These are phyloP conservation scores for Podaxis pistillaris DNA, from an alignment of 768 basidiomycete species.

Conservation along the genomic window DNA sequence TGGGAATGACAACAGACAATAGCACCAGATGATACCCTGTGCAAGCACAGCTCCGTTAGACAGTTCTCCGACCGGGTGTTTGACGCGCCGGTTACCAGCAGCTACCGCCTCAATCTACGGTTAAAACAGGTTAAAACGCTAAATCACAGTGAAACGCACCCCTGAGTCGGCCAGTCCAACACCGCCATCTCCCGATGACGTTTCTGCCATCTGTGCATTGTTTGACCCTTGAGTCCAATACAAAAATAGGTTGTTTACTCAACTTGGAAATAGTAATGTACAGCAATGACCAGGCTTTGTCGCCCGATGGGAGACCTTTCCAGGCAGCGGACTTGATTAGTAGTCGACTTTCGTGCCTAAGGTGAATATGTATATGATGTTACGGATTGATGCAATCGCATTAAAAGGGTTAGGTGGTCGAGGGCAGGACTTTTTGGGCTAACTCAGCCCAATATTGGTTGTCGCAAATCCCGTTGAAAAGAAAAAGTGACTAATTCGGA, in stretches of 20 bases:
- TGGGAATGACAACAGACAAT: background rate
- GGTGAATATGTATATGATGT: too few species aligned
- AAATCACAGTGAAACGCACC: background rate
- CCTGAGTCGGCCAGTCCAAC: background rate
- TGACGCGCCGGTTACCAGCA: background rate
- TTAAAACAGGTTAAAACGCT: background rate
- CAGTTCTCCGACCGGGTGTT: background rate
- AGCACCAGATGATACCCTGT: background rate
- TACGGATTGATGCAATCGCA: too few species aligned
- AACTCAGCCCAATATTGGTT: too few species aligned
- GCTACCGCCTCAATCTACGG: background rate
- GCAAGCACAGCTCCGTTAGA: background rate
- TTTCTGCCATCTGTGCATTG: background rate
- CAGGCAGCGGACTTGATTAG: too few species aligned
- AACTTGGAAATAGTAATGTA: background rate
- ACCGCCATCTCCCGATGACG: background rate
- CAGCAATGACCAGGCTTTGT: background rate
- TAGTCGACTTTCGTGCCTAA: too few species aligned
- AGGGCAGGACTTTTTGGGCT: too few species aligned
- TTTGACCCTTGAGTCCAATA: background rate
- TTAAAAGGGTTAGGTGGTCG: too few species aligned
- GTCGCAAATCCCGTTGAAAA: too few species aligned
- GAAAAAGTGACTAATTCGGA: too few species aligned
- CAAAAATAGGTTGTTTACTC: background rate
- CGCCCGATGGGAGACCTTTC: too few species aligned